These are phyloP conservation scores for Boletus tylopilopsis DNA, from an alignment of 768 basidiomycete genomes.

Conservation along the genomic window DNA sequence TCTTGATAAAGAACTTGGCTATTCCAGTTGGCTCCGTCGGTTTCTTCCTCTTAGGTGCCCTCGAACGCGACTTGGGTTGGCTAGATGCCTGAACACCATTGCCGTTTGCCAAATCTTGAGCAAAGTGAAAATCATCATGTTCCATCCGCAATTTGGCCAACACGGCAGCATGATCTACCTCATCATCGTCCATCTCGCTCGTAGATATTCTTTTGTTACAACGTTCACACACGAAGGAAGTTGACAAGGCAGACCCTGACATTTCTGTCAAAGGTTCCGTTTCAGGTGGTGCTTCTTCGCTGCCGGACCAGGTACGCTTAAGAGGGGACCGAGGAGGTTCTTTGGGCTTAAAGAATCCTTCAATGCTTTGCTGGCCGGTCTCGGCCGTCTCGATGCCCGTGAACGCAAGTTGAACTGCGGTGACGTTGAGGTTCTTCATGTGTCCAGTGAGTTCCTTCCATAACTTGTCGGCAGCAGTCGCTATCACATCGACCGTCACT, in stretches of 20 bases:
- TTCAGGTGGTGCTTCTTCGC: slow-evolving; percentile 4
- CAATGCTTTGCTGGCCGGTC: slow-evolving; percentile 80
- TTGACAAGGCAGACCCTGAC: background rate
- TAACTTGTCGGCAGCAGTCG: slow-evolving; percentile 70
- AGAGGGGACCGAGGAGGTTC: slow-evolving; percentile 19
- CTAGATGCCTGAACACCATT: slow-evolving; percentile 11
- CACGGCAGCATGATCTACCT: slow-evolving; percentile 29
- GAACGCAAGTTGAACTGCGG: slow-evolving; percentile 69
- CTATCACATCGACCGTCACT: slow-evolving; percentile 72
- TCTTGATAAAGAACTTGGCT: slow-evolving; percentile 44
- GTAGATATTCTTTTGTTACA: slow-evolving; percentile 49
- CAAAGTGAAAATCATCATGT: slow-evolving; percentile 89
- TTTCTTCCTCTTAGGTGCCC: slow-evolving; percentile 31
- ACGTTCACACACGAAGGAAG: slow-evolving; percentile 54
- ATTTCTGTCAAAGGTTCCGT: background rate
- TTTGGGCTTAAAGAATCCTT: slow-evolving; percentile 68
- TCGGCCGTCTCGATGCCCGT: slow-evolving; percentile 74
- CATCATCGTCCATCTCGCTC: slow-evolving; percentile 14
- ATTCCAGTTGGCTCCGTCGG: slow-evolving; percentile 36
- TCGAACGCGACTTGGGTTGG: slow-evolving; percentile 11
- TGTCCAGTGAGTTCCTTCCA: slow-evolving; percentile 84
- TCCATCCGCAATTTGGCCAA: slow-evolving; percentile 53
- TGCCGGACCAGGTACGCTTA: slow-evolving; percentile 41
- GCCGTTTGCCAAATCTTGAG: slow-evolving; percentile 64
- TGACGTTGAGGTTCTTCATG: slow-evolving; percentile 56